Percentiles rank a stretch among this genome's conserved stretches.
phyloP scores from a whole-genome alignment of 2,329 filamentous ascomycete species.

The Exophiala aquamarina region DNA sequence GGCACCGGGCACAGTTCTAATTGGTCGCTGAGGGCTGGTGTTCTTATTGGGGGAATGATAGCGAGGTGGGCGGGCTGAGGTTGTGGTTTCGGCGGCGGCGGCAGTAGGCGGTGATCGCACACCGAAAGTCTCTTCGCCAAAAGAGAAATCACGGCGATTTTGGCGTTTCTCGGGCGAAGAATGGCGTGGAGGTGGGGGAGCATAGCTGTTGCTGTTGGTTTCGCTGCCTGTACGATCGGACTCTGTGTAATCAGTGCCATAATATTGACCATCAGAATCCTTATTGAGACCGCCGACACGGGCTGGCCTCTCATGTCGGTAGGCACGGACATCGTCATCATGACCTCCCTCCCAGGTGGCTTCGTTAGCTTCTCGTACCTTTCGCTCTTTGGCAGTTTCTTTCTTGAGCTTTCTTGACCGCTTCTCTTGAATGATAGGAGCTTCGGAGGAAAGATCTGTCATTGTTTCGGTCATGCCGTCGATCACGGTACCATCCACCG shows the following conservation, averaged over 20 bases:
- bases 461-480: slow-evolving; percentile 40
- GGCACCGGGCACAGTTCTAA: slow-evolving; percentile 35
- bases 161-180: slow-evolving; percentile 22
- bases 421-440: slow-evolving; percentile 36
- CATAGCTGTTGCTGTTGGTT: slow-evolving; percentile 31
- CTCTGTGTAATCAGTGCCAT: slow-evolving; percentile 70
- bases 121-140: slow-evolving; percentile 22
- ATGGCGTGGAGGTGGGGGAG: slow-evolving; percentile 14
- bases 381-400: slow-evolving; percentile 48
- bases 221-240: slow-evolving; percentile 49
- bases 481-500: slow-evolving; percentile 41
- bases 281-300: slow-evolving; percentile 88
- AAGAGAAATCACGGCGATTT: slow-evolving; percentile 28
- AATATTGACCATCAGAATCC: slow-evolving; percentile 76
- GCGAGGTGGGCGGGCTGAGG: slow-evolving; percentile 15
- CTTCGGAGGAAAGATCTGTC: slow-evolving; percentile 27
- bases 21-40: slow-evolving; percentile 15
- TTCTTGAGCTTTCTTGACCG: slow-evolving; percentile 39
- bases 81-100: slow-evolving; percentile 7
- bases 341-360: slow-evolving; percentile 59
- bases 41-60: slow-evolving; percentile 22
- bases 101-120: slow-evolving; percentile 14
- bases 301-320: slow-evolving; percentile 83
- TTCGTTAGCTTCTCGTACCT: slow-evolving; percentile 33
- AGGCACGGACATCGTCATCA: slow-evolving; percentile 71